Evolutionary conservation across 352 stramenopile species (phyloP).

Genomic region (Phytophthora podocarpi): DNA sequence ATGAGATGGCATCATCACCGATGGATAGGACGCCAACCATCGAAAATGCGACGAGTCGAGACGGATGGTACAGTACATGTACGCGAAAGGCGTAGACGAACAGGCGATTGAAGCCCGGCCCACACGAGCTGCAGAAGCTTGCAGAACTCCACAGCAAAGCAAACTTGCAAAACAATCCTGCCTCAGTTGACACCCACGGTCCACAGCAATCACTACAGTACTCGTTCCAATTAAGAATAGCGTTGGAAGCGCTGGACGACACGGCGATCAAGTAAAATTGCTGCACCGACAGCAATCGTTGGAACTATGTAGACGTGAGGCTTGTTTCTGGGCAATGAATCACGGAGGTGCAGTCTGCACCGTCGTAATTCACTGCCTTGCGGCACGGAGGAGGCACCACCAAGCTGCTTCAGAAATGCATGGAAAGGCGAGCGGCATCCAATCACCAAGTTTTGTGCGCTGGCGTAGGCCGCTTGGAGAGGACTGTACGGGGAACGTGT

Average conservation of each 20-base stretch:
- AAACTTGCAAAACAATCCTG: conserved; percentile 4
- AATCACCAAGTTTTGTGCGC: conserved; percentile 28
- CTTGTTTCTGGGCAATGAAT: conserved; percentile 11
- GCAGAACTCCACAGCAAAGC: too few relatives aligned
- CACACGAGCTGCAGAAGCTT: too few relatives aligned
- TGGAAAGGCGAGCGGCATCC: conserved; percentile 20
- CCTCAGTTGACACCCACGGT: too few relatives aligned
- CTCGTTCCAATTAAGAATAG: not conserved
- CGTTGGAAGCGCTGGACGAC: not conserved
- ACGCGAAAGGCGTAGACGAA: conserved; percentile 26
- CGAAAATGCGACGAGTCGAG: conserved; percentile 34
- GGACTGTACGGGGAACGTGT: not conserved
- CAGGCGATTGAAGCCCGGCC: too few relatives aligned
- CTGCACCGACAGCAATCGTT: too few relatives aligned
- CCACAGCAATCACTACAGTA: too few relatives aligned
- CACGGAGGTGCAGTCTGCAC: not conserved
- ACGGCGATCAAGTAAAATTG: too few relatives aligned
- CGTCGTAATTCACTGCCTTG: conserved; percentile 7
- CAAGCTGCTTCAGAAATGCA: conserved; percentile 21
- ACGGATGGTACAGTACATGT: not conserved
- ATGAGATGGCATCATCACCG: conserved; percentile 10
- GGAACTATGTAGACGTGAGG: too few relatives aligned
- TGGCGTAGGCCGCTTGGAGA: conserved; percentile 14
- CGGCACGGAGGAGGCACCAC: too few relatives aligned
- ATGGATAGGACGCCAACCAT: conserved; percentile 18